Conservation (phyloP, 2,329 filamentous ascomycete species). For the Cytospora piceicola region DNA sequence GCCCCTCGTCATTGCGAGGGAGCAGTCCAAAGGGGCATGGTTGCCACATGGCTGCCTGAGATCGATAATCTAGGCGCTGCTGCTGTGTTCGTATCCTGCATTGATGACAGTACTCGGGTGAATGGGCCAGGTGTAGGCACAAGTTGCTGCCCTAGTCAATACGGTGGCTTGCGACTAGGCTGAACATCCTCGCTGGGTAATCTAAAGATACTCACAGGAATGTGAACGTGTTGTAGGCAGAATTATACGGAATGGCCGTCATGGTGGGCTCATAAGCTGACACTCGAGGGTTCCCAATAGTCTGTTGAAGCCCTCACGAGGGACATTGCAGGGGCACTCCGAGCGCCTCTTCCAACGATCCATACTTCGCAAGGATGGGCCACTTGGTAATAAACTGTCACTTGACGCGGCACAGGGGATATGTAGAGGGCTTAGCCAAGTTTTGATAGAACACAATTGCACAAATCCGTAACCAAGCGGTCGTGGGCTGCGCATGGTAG, state of each 20-base stretch:
- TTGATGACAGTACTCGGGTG: constrained; percentile 1
- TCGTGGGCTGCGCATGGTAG: background rate
- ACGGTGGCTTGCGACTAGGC: constrained; percentile 23
- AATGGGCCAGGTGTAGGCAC: constrained; percentile 11
- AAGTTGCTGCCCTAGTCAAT: background rate
- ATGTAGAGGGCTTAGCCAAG: background rate
- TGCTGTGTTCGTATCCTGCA: constrained; percentile 12
- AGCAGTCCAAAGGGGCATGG: background rate
- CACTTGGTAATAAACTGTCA: constrained; percentile 17
- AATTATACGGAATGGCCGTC: constrained; percentile 2
- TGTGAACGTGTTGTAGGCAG: constrained; percentile 3
- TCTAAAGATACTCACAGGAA: constrained; percentile 13
- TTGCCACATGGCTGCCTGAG: background rate
- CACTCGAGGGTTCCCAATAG: background rate
- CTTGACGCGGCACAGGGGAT: background rate
- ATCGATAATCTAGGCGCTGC: background rate
- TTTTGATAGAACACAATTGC: background rate
- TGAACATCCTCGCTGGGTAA: background rate
- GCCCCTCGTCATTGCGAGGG: background rate
- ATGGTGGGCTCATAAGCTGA: background rate
- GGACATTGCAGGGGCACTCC: background rate
- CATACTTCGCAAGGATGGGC: constrained; percentile 2
- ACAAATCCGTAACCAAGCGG: background rate
- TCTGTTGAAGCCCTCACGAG: background rate
- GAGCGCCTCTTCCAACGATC: constrained; percentile 5